These are phyloP conservation scores for Solanum appendiculatum DNA, from an alignment of 257 asterid species.

Conservation along the genomic window DNA sequence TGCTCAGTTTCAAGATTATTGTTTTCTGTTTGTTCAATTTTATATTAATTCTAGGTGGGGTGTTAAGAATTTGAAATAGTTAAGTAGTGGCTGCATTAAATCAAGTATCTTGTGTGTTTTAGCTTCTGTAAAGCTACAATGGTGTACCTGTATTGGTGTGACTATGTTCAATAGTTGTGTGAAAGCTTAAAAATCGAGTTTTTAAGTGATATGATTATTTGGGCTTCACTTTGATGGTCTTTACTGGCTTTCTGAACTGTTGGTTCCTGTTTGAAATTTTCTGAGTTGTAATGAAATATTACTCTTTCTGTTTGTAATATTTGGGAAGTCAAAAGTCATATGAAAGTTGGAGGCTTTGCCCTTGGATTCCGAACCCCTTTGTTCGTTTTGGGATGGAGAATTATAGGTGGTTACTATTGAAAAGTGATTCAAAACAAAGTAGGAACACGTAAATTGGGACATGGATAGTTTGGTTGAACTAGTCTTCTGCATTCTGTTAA, in stretches of 20 bases:
- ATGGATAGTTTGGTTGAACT: no score
- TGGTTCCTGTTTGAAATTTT: background rate
- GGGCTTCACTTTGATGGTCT: background rate
- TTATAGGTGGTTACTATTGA: background rate
- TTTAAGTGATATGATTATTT: background rate
- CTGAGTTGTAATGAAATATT: background rate
- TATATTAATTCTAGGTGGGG: background rate
- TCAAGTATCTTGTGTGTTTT: background rate
- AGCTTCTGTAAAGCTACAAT: background rate
- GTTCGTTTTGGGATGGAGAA: background rate
- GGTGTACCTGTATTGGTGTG: background rate
- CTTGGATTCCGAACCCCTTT: background rate
- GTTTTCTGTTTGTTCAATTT: background rate
- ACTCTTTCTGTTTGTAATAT: background rate
- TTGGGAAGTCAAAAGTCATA: background rate
- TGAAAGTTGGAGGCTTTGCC: background rate
- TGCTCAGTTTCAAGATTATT: background rate
- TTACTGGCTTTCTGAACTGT: background rate
- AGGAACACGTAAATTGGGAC: no score
- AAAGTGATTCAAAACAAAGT: no score
- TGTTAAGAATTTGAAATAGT: background rate
- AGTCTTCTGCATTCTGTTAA: no score
- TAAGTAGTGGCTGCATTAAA: background rate
- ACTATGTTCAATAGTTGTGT: background rate
- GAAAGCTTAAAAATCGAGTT: background rate